Percentiles rank a stretch among this genome's conserved stretches.
phyloP scores from a whole-genome alignment of 1,284 basidiomycete species.

The Thelephora terrestris region DNA sequence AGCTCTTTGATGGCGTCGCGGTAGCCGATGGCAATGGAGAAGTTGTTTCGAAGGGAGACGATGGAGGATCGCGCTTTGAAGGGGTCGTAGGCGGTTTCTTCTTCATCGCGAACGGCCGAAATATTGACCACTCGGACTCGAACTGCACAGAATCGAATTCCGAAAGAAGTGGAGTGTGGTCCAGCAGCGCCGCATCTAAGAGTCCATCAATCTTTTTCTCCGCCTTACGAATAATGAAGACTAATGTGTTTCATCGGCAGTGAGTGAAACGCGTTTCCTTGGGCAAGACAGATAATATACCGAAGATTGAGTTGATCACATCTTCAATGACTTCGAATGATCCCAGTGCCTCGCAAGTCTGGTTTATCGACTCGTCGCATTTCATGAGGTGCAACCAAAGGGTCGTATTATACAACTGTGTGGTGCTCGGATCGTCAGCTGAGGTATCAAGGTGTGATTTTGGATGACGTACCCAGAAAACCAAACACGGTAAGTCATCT shows the following conservation, averaged over 20 bases:
- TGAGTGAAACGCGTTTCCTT: conserved; percentile 6
- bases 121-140: conserved; percentile 92
- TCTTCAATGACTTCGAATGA: conserved; percentile 77
- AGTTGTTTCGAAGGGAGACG: conserved; percentile 34
- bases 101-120: conserved; percentile 63
- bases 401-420: conserved; percentile 71
- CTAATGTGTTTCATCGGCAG: conserved; percentile 29
- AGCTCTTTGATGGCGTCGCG: conserved; percentile 37
- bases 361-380: conserved; percentile 68
- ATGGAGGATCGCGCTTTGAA: conserved; percentile 27
- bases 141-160: conserved; percentile 83
- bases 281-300: conserved; percentile 31
- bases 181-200: conserved; percentile 77
- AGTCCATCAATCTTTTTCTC: conserved; percentile 85
- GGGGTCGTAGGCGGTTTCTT: conserved; percentile 41
- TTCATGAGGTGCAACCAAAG: conserved; percentile 85
- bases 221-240: conserved; percentile 90
- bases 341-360: conserved; percentile 71
- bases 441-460: too few species aligned
- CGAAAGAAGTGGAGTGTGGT: conserved; percentile 71
- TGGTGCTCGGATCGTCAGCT: too few species aligned
- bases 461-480: conserved; percentile 60
- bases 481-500: conserved; percentile 78
- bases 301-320: conserved; percentile 90
- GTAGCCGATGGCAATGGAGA: conserved; percentile 33